Base-by-base conservation (phyloP, 306 rosid genomes). In the Morella rubra region DNA sequence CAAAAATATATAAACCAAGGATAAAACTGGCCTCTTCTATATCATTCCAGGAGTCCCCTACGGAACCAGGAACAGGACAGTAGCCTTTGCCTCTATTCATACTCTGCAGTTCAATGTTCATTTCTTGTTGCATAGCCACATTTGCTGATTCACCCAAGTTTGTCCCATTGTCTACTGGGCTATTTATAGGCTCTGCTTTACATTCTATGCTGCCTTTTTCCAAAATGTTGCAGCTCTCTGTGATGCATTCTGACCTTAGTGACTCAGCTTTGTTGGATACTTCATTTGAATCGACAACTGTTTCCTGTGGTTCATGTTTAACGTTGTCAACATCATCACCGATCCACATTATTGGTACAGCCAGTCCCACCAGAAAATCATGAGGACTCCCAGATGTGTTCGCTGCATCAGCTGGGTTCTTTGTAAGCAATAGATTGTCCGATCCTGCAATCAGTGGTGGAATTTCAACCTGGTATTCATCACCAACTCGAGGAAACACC, bases 1-100 rank as follows among this genome's bases (percentile, higher is more conserved):
- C 96, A 73, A 90, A 92, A 79, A 95, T 85, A 81, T 90, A 92
- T 79, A 95, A 80, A 54, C 96, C 92, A 54, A 95, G 97, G 81
- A 89, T 82, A 74, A 95, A 87, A 83, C 93, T 66, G 44, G 84
- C 86, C 84, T 85, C 89, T 84, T 95, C 97, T 50, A 73, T 79
- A 74, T 84, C 90, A 87, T 75, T 87, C 97, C 92, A 92, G 64
- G 73, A 44, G 55, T 75, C 87, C 74, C 80, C 79, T 24, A 71
- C 83, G 75, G 87, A 80, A 65, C 89, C 96, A 6, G 97, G 97
- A 81, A 92, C 95, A 15, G 83, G 84, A 71, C 53, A 24, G 45
- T 69, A 76, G 50, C 85, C 85, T 77, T 75, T 81, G 44, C 79
- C 84, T 53, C 59, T 74, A 45, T 67, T 77, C 73, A 75, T 81